Evolutionary conservation across 768 basidiomycete species (phyloP), one percentile per base, ranked within the genome.

Genomic region (Suillus occidentalis): DNA sequence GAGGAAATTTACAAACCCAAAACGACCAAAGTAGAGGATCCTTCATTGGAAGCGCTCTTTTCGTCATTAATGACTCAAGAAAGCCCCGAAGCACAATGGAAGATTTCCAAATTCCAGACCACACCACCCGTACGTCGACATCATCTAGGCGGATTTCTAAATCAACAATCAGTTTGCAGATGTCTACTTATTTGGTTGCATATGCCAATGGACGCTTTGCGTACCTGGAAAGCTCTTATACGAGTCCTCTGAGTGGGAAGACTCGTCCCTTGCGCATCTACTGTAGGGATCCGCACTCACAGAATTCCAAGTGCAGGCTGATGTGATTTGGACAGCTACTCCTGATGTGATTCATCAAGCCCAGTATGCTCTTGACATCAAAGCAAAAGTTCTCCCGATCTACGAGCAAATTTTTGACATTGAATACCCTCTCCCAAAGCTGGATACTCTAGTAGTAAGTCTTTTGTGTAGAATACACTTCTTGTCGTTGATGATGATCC

Each of bases 331-430:
- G 64, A 40, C 68, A 93, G 91, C 90, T 9, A 97, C 94, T 8
- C 79, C 87, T 65, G 90, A 97, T 71, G 79, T 88, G 67, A 92
- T 97, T 70, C 82, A 88, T 68, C 94, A 95, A 72, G 90, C 90
- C 7, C 84, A 90, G 68, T 94, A 94, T 71, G 91, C 92, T 16
- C 87, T 99, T 49, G 94, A 96, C 69, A 88, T 97, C 69, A 97
- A 92, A 76, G 85, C 84, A 7, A 83, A 82, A 37, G 91, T 92
- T 12, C 79, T 97, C 16, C 95, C 95, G 18, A 74, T 95, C n/a
- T 98, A 96, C 75, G 96, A 99, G 77, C 82, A 90, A 73, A 84
- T 97, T 63, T 98, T 98, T 73, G 89, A 96, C 68, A 89, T 98
- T 68, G 91, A 90, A 64, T 99, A 90, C 75, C 94, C 96, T 28